Conservation (phyloP, 2,329 filamentous ascomycete genomes). For the Venturia aucupariae region DNA sequence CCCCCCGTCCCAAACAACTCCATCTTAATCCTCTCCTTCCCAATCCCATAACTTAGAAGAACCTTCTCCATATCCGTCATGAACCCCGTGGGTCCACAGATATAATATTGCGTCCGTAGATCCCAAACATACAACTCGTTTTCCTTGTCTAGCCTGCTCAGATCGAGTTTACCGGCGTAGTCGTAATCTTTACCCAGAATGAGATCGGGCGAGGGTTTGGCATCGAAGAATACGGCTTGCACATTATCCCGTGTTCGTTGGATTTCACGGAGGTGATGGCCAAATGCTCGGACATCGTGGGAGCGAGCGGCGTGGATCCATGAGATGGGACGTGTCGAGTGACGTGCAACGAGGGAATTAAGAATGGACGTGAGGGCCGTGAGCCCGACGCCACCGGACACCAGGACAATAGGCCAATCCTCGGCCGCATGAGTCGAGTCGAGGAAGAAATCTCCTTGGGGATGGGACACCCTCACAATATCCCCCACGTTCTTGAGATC, state of each 20-base stretch:
- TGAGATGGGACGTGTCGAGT: slow-evolving; percentile 41
- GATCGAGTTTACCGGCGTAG: slow-evolving; percentile 47
- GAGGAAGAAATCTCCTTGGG: slow-evolving; percentile 52
- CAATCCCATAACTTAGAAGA: slow-evolving; percentile 49
- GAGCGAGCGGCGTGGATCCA: slow-evolving; percentile 55
- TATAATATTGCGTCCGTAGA: slow-evolving; percentile 52
- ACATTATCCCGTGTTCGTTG: slow-evolving; percentile 40
- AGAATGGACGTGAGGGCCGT: slow-evolving; percentile 60
- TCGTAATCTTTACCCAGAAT: slow-evolving; percentile 48
- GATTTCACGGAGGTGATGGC: slow-evolving; percentile 37
- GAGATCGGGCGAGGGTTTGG: slow-evolving; percentile 36
- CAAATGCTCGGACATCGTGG: slow-evolving; percentile 47
- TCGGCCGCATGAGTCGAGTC: slow-evolving; percentile 31
- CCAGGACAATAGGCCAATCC: slow-evolving; percentile 50
- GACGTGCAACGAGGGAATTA: slow-evolving; percentile 38
- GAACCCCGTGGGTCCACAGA: slow-evolving; percentile 62
- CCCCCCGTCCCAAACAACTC: slow-evolving; percentile 47
- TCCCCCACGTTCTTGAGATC: slow-evolving; percentile 53
- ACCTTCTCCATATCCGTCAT: slow-evolving; percentile 52
- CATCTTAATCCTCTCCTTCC: slow-evolving; percentile 50
- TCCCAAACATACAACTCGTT: slow-evolving; percentile 48
- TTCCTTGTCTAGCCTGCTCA: slow-evolving; percentile 46
- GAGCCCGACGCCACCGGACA: slow-evolving; percentile 60
- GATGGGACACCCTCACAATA: slow-evolving; percentile 55
- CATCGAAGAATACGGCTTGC: slow-evolving; percentile 49